These are phyloP conservation scores for Ambrosia trifida DNA, from an alignment of 129 eudicot genomes.

Conservation along the genomic window DNA sequence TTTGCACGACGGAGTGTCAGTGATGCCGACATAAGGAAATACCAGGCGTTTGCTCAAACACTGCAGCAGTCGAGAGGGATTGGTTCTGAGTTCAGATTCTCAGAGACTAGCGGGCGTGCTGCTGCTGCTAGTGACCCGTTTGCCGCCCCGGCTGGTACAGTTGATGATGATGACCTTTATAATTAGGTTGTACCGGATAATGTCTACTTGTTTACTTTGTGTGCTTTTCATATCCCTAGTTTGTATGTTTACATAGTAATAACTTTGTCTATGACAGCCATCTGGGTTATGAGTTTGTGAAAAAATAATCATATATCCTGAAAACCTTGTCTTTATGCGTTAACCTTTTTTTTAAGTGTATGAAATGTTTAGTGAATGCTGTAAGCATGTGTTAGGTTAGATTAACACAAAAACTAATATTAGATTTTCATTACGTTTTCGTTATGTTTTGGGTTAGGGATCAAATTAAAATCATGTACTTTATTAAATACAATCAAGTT, in stretches of 20 bases:
- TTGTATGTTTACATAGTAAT: background rate
- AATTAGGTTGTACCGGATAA: constrained; percentile 38
- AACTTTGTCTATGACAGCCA: background rate
- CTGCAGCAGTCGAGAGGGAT: constrained; percentile 77
- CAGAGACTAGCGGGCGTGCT: constrained; percentile 44
- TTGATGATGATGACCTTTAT: constrained; percentile 95
- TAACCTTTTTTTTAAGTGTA: too few species aligned
- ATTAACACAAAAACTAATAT: too few species aligned
- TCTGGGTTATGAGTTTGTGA: constrained; percentile 4
- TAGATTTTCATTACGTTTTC: too few species aligned
- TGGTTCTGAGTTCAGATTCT: constrained; percentile 66
- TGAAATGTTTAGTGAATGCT: too few species aligned
- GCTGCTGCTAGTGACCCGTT: constrained; percentile 65
- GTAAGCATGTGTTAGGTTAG: too few species aligned
- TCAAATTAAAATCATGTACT: too few species aligned
- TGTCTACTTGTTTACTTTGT: background rate
- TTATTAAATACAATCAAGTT: too few species aligned
- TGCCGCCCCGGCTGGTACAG: constrained; percentile 73
- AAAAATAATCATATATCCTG: too few species aligned
- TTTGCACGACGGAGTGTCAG: constrained; percentile 96
- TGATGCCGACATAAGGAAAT: constrained; percentile 88
- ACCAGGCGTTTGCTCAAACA: constrained; percentile 76
- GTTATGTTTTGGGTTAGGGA: too few species aligned
- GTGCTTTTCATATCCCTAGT: background rate
- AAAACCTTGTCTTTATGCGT: too few species aligned